Conservation (phyloP, 306 rosid species). For the Malus fusca region DNA sequence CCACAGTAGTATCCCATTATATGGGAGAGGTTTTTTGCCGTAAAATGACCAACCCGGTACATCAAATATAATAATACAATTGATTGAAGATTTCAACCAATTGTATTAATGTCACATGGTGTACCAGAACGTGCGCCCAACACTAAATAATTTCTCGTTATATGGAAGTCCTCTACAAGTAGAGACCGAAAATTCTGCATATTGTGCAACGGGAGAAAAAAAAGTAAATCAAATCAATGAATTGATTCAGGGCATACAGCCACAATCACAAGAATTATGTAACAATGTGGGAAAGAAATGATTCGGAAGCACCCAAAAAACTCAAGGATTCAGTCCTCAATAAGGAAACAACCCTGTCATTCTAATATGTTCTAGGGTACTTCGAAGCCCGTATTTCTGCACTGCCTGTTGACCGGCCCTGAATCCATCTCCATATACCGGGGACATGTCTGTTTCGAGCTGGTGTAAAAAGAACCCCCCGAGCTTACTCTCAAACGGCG, state of each 20-base stretch:
- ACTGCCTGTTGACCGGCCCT: conserved; percentile 91
- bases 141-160: too few species aligned
- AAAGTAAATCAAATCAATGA: background rate
- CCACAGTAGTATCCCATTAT: too few species aligned
- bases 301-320: conserved; percentile 9
- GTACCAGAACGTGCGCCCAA: too few species aligned
- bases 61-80: too few species aligned
- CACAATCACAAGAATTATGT: conserved; percentile 22
- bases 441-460: conserved; percentile 92
- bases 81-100: too few species aligned
- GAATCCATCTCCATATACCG: conserved; percentile 88
- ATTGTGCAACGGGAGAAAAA: background rate
- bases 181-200: background rate
- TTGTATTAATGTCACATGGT: too few species aligned
- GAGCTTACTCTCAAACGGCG: conserved; percentile 72
- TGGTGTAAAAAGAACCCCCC: conserved; percentile 95
- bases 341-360: conserved; percentile 77
- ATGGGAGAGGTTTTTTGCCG: too few species aligned
- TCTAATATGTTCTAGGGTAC: conserved; percentile 78
- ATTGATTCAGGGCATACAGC: conserved; percentile 11
- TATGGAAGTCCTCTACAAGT: background rate
- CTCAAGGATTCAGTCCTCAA: conserved; percentile 24
- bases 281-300: conserved; percentile 25
- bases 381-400: conserved; percentile 63
- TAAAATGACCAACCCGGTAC: rapidly evolving